These are phyloP conservation scores for Austroboletus sp. DNA, from an alignment of 1,284 basidiomycete genomes.

Conservation along the genomic window DNA sequence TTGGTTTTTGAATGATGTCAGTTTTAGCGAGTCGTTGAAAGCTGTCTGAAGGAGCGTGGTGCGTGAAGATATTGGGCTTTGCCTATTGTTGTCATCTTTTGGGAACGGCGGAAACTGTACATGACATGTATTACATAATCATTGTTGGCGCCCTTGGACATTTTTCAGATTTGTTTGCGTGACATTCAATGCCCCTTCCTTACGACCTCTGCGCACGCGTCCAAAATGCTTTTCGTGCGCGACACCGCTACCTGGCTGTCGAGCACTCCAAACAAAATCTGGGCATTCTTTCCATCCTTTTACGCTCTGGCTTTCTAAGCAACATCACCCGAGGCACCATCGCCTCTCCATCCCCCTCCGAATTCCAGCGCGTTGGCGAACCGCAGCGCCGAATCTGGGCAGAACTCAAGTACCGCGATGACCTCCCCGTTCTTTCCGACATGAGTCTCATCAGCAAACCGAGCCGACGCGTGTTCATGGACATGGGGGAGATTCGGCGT, in stretches of 20 bases:
- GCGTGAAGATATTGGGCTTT: too few relatives aligned
- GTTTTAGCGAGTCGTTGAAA: too few relatives aligned
- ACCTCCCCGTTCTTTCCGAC: slow-evolving; percentile 67
- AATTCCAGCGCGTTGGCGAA: slow-evolving; percentile 52
- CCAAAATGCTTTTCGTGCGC: slow-evolving; percentile 83
- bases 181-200: slow-evolving; percentile 53
- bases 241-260: slow-evolving; percentile 67
- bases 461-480: slow-evolving; percentile 60
- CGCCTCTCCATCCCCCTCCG: slow-evolving; percentile 53
- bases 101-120: too few relatives aligned
- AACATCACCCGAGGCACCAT: slow-evolving; percentile 75
- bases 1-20: too few relatives aligned
- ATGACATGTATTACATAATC: too few relatives aligned
- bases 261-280: slow-evolving; percentile 77
- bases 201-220: slow-evolving; percentile 79
- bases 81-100: too few relatives aligned
- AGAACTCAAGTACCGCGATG: slow-evolving; percentile 82
- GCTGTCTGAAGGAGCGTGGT: too few relatives aligned
- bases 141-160: too few relatives aligned
- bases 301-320: slow-evolving; percentile 80
- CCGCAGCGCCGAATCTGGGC: slow-evolving; percentile 78
- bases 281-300: slow-evolving; percentile 70
- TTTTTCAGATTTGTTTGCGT: background rate
- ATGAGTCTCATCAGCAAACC: slow-evolving; percentile 32
- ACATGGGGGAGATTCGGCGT: slow-evolving; percentile 59